Base-by-base conservation (phyloP, 2,329 filamentous ascomycete genomes). In the Lecanoromycetidae sp. region DNA sequence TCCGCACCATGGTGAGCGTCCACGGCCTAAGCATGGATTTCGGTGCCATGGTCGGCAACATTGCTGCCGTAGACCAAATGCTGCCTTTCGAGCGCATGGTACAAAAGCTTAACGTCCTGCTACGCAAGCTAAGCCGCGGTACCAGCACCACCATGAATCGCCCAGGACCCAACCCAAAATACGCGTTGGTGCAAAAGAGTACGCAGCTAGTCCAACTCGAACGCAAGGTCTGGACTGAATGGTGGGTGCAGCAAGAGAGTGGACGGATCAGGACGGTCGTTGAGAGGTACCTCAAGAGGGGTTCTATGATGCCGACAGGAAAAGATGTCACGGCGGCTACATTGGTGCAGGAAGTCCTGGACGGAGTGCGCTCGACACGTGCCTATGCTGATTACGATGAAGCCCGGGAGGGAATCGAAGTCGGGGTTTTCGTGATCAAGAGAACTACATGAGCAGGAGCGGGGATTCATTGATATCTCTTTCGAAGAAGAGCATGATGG, bases 191-290 rank as follows among this genome's bases (percentile, higher is more conserved):
- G 1, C 69, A 77, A 53, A 66, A 75, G 1, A 66, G 70, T 4
- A 71, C 67, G 50, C 67, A 75, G 32, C 66, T 69, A 45, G 69
- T 75, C 13, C 55, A 63, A 1, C 61, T 80, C 2, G 68, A 72
- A 43, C 66, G 75, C 23, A 63, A 67, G 17, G 66, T 71, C 2
- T 82, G 78, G 78, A 69, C 71, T 26, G 72, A 79, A 47, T 80
- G 77, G 77, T 81, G 75, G 67, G 71, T 76, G 37, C 75, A 78
- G 56, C 78, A 82, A 57, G 78, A 81, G 57, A 76, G 76, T 55
- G 66, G 71, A 9, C 68, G 77, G 12, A 71, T 80, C 42, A 70
- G 75, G 50, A 71, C 73, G 25, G 64, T 71, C 4, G 58, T 71
- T 42, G 62, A 58, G 30, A 46, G 62, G 17, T 66, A 69, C 51